Base-by-base conservation (phyloP, 805 yeast genomes). In the Saturnispora diversa region DNA sequence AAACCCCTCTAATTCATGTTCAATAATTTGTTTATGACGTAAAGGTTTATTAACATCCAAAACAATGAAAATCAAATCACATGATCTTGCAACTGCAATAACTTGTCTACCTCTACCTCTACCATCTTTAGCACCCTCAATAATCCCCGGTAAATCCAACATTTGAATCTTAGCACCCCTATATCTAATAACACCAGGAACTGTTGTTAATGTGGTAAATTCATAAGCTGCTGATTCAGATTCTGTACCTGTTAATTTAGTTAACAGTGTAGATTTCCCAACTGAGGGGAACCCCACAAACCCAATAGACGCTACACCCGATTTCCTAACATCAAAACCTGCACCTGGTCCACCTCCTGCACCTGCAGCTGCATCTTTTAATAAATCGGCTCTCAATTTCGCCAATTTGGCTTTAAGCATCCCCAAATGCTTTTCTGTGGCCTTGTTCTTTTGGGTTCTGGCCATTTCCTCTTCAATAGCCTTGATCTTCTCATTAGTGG, bases 251-350 rank as follows among this genome's bases (percentile, higher is more conserved):
- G 98, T 92, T 37, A 92, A 66, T 60, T 85, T 83, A 22, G 85
- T 77, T 50, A 92, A 72, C 44, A 92, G 65, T 1, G 99, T 92
- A 7, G 85, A 77, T 55, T 84, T 84, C 24, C 92, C 92, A 3
- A 92, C 98, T 1, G 97, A 88, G 1, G 99, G 99, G 59, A 92
- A 92, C 3, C 99, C 99, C 32, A 92, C 95, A 59, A 88, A 92
- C 8, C 98, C 99, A 39, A 92, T 94, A 7, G 95, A 77, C 3
- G 96, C 97, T 11, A 85, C 96, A 64, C 99, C 99, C 0, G 97
- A 90, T 62, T 96, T 77, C n/a, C 95, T 95, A 33, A 92, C 97
- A 66, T 92, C 99, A 63, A 92, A 92, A 6, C 98, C 98, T 17
- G 74, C 77, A 48, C 97, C 97, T 16, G 75, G 84, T 43, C 92